These are phyloP conservation scores for Rhododendron molle DNA, from an alignment of 148 eudicot genomes.

Conservation along the genomic window DNA sequence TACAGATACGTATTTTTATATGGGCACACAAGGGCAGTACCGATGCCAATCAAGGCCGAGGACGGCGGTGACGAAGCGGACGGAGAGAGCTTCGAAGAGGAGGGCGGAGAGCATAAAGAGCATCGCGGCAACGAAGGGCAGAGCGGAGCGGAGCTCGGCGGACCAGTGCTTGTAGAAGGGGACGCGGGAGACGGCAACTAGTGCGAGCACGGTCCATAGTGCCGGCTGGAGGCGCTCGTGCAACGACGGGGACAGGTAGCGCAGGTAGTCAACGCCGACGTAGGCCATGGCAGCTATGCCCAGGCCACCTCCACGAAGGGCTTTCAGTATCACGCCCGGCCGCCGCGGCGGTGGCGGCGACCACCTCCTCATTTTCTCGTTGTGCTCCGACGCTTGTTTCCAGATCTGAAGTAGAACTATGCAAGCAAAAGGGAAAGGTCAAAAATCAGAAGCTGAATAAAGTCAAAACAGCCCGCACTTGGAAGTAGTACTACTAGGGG, in stretches of 20 bases:
- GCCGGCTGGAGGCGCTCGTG: constrained; percentile 74
- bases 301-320: constrained; percentile 42
- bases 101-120: constrained; percentile 60
- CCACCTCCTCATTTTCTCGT: constrained; percentile 26
- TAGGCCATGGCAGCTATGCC: constrained; percentile 66
- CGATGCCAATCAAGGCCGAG: constrained; percentile 94
- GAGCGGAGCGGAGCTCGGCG: constrained; percentile 64
- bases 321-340: constrained; percentile 12
- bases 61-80: constrained; percentile 83
- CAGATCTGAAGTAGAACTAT: background rate
- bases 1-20: background rate
- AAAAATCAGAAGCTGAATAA: too few species aligned
- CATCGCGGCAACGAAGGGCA: constrained; percentile 58
- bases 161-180: constrained; percentile 80
- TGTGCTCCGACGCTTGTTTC: background rate
- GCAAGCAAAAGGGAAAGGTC: background rate
- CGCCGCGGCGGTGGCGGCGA: constrained; percentile 14
- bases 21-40: constrained; percentile 25
- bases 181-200: constrained; percentile 58
- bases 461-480: too few species aligned
- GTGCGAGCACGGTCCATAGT: constrained; percentile 54
- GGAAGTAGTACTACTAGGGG: too few species aligned
- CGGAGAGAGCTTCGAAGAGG: constrained; percentile 69
- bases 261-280: constrained; percentile 69
- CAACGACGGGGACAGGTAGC: constrained; percentile 65